Evolutionary conservation across 345 rosid species (phyloP), one percentile per base, ranked within the genome.

Genomic region (Fremontodendron californicum): DNA sequence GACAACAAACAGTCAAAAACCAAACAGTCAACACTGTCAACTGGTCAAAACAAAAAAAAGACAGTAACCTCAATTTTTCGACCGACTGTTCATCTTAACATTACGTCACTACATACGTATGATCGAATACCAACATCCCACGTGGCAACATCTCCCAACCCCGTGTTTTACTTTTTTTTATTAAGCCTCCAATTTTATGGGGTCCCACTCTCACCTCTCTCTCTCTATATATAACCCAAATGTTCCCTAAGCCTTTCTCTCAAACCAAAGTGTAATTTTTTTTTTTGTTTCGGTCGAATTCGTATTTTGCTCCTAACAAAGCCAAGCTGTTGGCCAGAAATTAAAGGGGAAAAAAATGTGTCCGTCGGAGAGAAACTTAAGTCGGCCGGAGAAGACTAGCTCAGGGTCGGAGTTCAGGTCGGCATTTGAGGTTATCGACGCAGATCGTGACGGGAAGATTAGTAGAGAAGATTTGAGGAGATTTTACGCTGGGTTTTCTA

Each of bases 361-460:
- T 66, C 91, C 94, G 2, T 86, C 88, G 7, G 91, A 82, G 6
- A 85, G 78, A 9, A 62, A 75, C 63, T 27, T n/a, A 3, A 29
- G 57, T 25, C 78, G 67, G 55, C 18, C 83, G 12, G 77, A 29
- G 31, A 57, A 35, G 65, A 78, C 77, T 9, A 68, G 49, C 48
- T 57, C 81, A 31, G 79, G 33, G 42, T 73, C 79, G 3, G 85
- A 81, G 77, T 83, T 88, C 73, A 81, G 87, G 61, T 78, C 90
- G 13, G 98, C 98, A 2, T 94, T 94, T 77, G 95, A 94, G 48
- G 81, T 90, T 45, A 82, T 94, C n/a, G 98, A 94, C 82, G 86
- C 90, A 0, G 98, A 94, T 86, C 93, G 64, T 51, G 98, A 94
- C 61, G 98, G 98, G 4, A 93, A 86, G 90, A 94, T 94, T 58